Percentiles rank a stretch among this genome's conserved stretches.
Evolutionary conservation across 306 rosid genomes (phyloP).

Genomic region (Luffa aegyptiaca): DNA sequence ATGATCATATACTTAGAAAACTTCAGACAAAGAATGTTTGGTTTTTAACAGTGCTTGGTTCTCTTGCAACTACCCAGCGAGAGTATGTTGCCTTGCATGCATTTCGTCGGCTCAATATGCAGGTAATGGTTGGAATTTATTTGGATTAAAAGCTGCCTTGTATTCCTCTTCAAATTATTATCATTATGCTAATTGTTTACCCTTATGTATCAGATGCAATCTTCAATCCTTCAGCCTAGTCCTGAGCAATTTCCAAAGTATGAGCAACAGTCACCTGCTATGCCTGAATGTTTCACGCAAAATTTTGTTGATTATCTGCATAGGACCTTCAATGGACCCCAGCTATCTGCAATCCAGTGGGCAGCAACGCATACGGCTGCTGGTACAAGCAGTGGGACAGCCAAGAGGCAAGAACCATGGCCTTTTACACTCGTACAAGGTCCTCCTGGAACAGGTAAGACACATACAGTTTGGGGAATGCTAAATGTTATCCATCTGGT

Average conservation of each 20-base stretch:
- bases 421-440: constrained; percentile 99
- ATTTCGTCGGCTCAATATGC: constrained; percentile 87
- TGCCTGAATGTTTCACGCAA: constrained; percentile 95
- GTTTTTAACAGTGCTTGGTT: constrained; percentile 89
- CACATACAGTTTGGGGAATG: constrained; percentile 99
- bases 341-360: constrained; percentile 95
- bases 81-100: constrained; percentile 93
- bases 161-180: constrained; percentile 1
- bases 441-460: constrained; percentile 99
- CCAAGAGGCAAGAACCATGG: constrained; percentile 96
- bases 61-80: constrained; percentile 97
- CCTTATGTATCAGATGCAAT: constrained; percentile 66
- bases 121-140: constrained; percentile 34
- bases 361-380: constrained; percentile 99
- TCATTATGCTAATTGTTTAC: constrained; percentile 9
- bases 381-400: constrained; percentile 73
- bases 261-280: constrained; percentile 83
- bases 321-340: constrained; percentile 88
- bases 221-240: constrained; percentile 92
- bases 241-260: constrained; percentile 95
- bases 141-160: constrained; percentile 4
- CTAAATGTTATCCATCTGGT: constrained; percentile 96
- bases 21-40: constrained; percentile 70
- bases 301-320: constrained; percentile 76
- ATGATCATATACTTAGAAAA: constrained; percentile 75